Conservation (phyloP, 2,329 filamentous ascomycete genomes). For the Diplodia scrobiculata region DNA sequence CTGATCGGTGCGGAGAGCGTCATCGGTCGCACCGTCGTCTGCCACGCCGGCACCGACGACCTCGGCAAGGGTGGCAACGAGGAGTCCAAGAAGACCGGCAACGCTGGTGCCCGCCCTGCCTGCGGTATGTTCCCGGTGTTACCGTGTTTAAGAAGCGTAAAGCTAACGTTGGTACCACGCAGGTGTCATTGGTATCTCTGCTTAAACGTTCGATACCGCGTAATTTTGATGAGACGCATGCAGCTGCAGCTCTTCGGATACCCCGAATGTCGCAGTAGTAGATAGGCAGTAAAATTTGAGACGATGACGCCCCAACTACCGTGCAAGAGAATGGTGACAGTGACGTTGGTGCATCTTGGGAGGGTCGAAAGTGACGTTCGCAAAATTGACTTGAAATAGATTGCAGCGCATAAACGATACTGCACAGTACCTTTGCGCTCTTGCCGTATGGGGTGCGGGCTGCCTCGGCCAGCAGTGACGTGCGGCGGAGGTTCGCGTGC, state of each 20-base stretch:
- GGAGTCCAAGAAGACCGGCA: constrained; percentile 98
- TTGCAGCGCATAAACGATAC: neutral
- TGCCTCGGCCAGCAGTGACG: neutral
- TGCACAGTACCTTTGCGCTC: neutral
- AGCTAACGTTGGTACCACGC: constrained; percentile 38
- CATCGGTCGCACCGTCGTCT: constrained; percentile 93
- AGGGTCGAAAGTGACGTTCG: neutral
- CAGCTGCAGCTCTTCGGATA: neutral
- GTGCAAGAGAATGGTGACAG: neutral
- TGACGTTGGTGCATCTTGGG: neutral
- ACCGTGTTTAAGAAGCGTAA: constrained; percentile 20
- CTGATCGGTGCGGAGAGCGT: constrained; percentile 94
- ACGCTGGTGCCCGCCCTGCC: constrained; percentile 88
- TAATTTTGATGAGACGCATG: neutral
- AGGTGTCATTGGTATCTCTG: constrained; percentile 85
- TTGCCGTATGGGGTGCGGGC: neutral
- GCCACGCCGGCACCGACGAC: constrained; percentile 94
- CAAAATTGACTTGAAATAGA: neutral
- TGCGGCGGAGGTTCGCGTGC: neutral
- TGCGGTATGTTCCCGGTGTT: constrained; percentile 63
- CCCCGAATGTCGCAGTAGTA: constrained; percentile 6
- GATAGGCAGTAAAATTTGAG: constrained; percentile 17
- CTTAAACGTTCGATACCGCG: constrained; percentile 53
- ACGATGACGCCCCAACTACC: neutral
- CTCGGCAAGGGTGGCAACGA: constrained; percentile 89